These are phyloP conservation scores for Dovyalis caffra DNA, from an alignment of 345 rosid genomes.

Conservation along the genomic window DNA sequence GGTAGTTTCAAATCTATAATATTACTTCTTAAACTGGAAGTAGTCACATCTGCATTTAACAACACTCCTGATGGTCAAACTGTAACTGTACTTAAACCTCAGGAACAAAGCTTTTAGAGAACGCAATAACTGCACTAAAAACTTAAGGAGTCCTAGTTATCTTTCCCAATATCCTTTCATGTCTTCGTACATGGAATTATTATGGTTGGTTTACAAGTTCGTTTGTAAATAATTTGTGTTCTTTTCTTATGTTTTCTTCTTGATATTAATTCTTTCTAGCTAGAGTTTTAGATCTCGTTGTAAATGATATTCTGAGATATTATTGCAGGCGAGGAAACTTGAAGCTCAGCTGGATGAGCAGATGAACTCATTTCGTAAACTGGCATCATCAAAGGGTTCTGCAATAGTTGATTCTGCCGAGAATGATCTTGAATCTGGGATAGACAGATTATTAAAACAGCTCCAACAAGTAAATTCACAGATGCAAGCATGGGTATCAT, in stretches of 20 bases:
- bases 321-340: slow-evolving; percentile 80
- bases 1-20: too few relatives aligned
- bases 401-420: slow-evolving; percentile 58
- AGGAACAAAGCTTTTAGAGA: too few relatives aligned
- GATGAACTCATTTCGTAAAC: slow-evolving; percentile 83
- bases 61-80: too few relatives aligned
- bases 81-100: too few relatives aligned
- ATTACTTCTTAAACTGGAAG: too few relatives aligned
- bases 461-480: slow-evolving; percentile 79
- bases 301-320: not conserved
- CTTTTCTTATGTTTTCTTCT: not conserved
- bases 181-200: not conserved
- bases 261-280: not conserved
- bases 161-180: not conserved
- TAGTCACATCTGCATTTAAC: too few relatives aligned
- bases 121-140: too few relatives aligned
- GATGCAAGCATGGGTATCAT: slow-evolving; percentile 98
- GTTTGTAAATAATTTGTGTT: not conserved
- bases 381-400: slow-evolving; percentile 70
- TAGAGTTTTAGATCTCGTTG: not conserved
- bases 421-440: slow-evolving; percentile 75
- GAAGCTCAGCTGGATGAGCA: slow-evolving; percentile 98
- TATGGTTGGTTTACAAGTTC: not conserved
- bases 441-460: slow-evolving; percentile 63
- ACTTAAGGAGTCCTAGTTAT: not conserved